Evolutionary conservation across 2,329 filamentous ascomycete species (phyloP).

Genomic region (Colletotrichum theobromicola): DNA sequence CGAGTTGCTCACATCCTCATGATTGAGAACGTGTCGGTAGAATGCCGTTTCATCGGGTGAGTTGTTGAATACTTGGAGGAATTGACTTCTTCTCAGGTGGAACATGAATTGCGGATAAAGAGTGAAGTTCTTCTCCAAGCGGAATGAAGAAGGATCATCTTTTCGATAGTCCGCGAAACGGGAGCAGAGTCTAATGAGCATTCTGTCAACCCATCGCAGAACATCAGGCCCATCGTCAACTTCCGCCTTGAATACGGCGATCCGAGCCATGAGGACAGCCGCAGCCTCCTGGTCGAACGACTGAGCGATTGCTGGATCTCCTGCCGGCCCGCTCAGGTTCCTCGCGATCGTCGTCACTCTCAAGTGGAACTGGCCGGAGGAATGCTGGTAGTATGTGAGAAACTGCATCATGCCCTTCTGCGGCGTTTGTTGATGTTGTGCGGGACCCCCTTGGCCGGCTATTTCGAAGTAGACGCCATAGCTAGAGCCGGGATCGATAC

Average conservation of each 20-base stretch:
- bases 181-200: constrained; percentile 96
- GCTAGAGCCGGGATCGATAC: constrained; percentile 90
- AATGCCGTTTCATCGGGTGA: constrained; percentile 99
- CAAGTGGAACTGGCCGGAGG: constrained; percentile 93
- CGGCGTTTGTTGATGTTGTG: constrained; percentile 82
- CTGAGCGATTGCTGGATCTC: constrained; percentile 92
- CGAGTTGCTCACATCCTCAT: constrained; percentile 96
- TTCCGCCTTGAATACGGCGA: constrained; percentile 98
- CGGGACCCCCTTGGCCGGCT: constrained; percentile 87
- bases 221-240: constrained; percentile 99
- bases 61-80: constrained; percentile 99
- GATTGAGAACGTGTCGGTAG: constrained; percentile 94
- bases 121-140: constrained; percentile 98
- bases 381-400: constrained; percentile 97
- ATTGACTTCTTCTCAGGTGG: constrained; percentile 94
- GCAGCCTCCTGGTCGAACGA: constrained; percentile 99
- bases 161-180: constrained; percentile 98
- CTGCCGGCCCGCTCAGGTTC: constrained; percentile 89
- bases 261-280: constrained; percentile 97
- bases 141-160: constrained; percentile 96
- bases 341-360: constrained; percentile 93
- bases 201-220: constrained; percentile 95
- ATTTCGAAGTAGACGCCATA: constrained; percentile 99
- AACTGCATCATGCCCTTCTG: constrained; percentile 98
- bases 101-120: constrained; percentile 99